phyloP scores from a whole-genome alignment of 306 rosid species.

The Trifolium repens region DNA sequence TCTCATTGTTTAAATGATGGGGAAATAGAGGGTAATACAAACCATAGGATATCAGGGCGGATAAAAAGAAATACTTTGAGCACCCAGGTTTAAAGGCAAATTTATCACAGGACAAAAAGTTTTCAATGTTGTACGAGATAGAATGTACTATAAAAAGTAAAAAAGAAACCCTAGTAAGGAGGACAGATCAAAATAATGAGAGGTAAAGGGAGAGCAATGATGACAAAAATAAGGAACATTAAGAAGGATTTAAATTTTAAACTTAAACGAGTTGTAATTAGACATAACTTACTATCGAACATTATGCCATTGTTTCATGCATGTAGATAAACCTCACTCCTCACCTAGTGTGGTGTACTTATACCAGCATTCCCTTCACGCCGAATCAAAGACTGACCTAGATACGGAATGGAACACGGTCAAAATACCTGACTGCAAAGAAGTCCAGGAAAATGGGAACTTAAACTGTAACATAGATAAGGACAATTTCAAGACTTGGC shows the following conservation, averaged over 20 bases:
- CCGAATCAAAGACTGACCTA: background rate
- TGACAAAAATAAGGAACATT: background rate
- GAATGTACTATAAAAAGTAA: slow-evolving; percentile 1
- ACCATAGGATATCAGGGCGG: background rate
- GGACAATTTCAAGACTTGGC: background rate
- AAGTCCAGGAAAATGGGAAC: background rate
- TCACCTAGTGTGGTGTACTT: background rate
- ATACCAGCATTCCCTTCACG: background rate
- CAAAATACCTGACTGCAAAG: background rate
- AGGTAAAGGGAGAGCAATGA: background rate
- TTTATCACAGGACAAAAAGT: background rate
- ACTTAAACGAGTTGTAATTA: background rate
- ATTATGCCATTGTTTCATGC: background rate
- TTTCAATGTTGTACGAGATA: background rate
- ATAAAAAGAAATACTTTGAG: background rate
- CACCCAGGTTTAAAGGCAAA: background rate
- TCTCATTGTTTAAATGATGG: background rate
- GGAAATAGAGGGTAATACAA: background rate
- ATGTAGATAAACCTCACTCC: background rate
- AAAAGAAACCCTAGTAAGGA: background rate
- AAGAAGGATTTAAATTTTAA: background rate
- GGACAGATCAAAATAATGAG: background rate
- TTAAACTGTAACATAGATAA: background rate
- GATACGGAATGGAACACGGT: background rate
- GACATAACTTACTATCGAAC: slow-evolving; percentile 1